Evolutionary conservation across 768 basidiomycete species (phyloP), one percentile per base, ranked within the genome.

Genomic region (Amanita phalloides): DNA sequence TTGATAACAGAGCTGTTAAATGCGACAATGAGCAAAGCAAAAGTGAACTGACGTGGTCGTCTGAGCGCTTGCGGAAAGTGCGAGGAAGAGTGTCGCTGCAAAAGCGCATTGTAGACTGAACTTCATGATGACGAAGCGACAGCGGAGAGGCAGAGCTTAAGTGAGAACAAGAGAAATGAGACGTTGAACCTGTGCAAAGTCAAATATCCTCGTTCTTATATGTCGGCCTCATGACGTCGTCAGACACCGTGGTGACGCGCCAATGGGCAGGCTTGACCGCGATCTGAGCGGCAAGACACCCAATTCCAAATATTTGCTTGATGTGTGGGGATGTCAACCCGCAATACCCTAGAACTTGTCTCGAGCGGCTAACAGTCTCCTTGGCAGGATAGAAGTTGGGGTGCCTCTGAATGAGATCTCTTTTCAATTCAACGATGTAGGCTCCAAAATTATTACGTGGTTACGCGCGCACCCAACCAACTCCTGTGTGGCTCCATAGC

Each of bases 41-140:
- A n/a, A 38, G 6, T 11, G 10, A 17, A 52, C 51, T 45, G 17
- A 44, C 42, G 43, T 45, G 32, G 33, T 52, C 20, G 20, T 25
- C 32, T 52, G 51, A 11, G 51, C 51, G 35, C 20, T 36, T 36
- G 35, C 21, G 5, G 44, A 45, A 5, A 45, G 13, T 20, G 44
- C 51, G 43, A 42, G 10, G 2, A 52, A 17, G 32, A 52, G 21
- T 6, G 32, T 32, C 23, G 51, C 44, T 37, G 35, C 43, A 52
- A 52, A 6, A 10, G 32, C 33, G 17, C 10, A 38, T 17, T 52
- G 51, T 14, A 45, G 17, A 21, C 21, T 35, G 35, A 52, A 52
- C 51, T 52, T 52, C 51, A 52, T 52, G 26, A 39, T 21, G n/a
- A 13, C 28, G 17, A 48, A 14, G 33, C n/a, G 11, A n/a, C 10